A percentile compares a stretch with the other conserved stretches of the same genome.
phyloP scores from a whole-genome alignment of 108 stramenopile genomes.

The Chaetoceros muelleri region DNA sequence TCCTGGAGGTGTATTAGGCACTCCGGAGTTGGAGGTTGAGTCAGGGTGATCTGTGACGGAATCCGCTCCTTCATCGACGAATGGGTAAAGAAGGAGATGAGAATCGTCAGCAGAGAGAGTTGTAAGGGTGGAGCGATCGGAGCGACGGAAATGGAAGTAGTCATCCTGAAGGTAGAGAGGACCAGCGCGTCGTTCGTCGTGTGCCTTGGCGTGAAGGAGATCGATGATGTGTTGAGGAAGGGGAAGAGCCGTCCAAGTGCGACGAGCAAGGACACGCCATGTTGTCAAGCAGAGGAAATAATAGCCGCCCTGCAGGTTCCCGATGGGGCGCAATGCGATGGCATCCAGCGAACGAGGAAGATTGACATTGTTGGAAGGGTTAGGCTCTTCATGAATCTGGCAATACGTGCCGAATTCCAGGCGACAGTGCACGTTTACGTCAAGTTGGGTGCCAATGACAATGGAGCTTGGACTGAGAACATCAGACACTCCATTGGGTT shows the following conservation, averaged over 20 bases:
- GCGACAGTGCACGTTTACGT: constrained; percentile 5
- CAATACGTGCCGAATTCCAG: constrained; percentile 30
- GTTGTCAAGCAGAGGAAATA: constrained; percentile 7
- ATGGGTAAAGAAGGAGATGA: no score
- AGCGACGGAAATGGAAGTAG: no score
- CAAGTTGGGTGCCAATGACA: constrained; percentile 7
- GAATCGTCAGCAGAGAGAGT: no score
- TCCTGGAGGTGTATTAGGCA: no score
- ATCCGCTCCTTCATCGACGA: no score
- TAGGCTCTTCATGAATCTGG: constrained; percentile 33
- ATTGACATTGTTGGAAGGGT: constrained; percentile 19
- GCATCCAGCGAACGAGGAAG: constrained; percentile 14
- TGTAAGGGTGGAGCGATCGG: no score
- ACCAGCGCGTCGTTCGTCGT: no score
- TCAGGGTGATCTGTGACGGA: no score
- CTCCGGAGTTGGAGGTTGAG: no score
- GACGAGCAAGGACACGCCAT: neutral
- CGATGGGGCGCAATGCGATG: constrained; percentile 14
- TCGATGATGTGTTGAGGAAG: constrained; percentile 12
- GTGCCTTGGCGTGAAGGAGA: constrained; percentile 3
- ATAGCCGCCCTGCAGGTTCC: constrained; percentile 10
- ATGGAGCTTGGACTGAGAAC: constrained; percentile 13
- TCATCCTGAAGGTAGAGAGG: no score
- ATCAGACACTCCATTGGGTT: no score
- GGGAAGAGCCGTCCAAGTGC: constrained; percentile 15